Conservation (phyloP, 768 basidiomycete species). For the Kwoniella heveanensis region DNA sequence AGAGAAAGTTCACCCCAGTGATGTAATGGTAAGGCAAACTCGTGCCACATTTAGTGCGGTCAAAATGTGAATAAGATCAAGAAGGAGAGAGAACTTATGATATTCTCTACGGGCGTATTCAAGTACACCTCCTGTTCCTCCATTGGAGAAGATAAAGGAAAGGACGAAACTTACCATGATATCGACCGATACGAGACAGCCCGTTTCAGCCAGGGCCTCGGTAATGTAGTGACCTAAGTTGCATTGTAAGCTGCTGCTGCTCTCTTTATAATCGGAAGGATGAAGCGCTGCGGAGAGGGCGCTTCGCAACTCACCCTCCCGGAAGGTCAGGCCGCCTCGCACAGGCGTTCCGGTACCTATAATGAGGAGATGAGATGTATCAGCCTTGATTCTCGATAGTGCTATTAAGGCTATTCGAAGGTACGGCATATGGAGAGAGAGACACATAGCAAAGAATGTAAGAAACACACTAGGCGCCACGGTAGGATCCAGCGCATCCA, state of each 20-base stretch:
- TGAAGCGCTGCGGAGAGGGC: not conserved
- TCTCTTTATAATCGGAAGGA: not conserved
- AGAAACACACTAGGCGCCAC: conserved; percentile 76
- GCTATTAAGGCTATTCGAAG: no score
- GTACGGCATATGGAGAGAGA: no score
- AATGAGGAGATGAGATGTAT: not conserved
- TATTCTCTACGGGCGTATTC: no score
- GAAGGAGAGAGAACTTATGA: no score
- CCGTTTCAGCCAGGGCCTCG: conserved; percentile 89
- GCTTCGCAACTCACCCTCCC: conserved; percentile 67
- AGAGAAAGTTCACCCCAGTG: no score
- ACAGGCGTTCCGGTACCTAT: conserved; percentile 62
- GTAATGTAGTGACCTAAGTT: conserved; percentile 77
- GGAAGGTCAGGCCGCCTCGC: conserved; percentile 90
- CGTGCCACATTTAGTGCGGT: no score
- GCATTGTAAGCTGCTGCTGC: conserved; percentile 3
- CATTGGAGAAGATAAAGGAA: no score
- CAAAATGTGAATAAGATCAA: not conserved
- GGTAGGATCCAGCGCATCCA: conserved; percentile 88
- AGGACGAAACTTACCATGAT: conserved; percentile 74
- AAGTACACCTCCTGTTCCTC: no score
- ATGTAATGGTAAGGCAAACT: no score
- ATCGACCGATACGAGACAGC: conserved; percentile 85
- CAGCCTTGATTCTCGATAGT: no score
- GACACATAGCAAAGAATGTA: no score